These are phyloP conservation scores for Coemansia erecta DNA, from an alignment of 192 early-diverging fungal species.

Conservation along the genomic window DNA sequence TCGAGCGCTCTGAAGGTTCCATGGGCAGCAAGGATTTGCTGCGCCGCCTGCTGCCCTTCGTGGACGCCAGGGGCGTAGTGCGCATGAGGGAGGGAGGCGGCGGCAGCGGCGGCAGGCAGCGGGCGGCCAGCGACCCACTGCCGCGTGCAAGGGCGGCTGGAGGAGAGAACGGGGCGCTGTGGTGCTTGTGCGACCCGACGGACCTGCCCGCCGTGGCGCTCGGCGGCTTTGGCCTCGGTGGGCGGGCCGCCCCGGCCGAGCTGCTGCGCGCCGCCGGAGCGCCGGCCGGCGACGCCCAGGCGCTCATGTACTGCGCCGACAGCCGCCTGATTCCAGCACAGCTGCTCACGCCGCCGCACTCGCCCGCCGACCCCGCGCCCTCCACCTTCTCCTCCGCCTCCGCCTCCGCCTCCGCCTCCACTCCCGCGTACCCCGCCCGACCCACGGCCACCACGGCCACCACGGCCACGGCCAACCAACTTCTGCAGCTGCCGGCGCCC, in stretches of 20 bases:
- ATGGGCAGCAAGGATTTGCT: constrained; percentile 12
- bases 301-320: constrained; percentile 7
- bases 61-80: constrained; percentile 27
- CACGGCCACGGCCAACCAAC: too few relatives aligned
- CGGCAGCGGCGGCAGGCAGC: background rate
- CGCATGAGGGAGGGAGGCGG: background rate
- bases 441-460: too few relatives aligned
- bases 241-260: background rate
- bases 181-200: constrained; percentile 47
- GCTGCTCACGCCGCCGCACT: constrained; percentile 41
- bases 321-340: constrained; percentile 20
- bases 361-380: constrained; percentile 20
- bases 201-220: constrained; percentile 26
- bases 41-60: constrained; percentile 21
- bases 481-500: constrained; percentile 35
- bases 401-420: too few relatives aligned
- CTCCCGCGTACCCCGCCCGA: too few relatives aligned
- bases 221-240: background rate
- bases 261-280: too few relatives aligned
- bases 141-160: too few relatives aligned
- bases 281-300: background rate
- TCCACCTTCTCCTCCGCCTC: background rate
- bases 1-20: constrained; percentile 36
- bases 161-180: too few relatives aligned
- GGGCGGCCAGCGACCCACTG: background rate